Base-by-base conservation (phyloP, 768 basidiomycete species). In the Lyophyllum semitale region DNA sequence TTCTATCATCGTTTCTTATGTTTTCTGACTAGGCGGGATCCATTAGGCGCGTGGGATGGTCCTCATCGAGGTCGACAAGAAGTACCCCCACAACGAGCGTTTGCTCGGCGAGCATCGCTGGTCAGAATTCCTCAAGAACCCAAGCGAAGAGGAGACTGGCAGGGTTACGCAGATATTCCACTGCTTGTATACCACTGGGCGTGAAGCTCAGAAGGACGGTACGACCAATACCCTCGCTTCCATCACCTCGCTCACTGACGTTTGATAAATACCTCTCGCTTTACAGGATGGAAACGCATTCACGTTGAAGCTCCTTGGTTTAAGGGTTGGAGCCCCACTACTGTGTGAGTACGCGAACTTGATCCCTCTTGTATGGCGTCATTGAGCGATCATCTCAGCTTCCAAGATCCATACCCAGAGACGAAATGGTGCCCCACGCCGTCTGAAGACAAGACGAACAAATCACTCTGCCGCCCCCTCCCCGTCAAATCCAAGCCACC, bases 81-180 rank as follows among this genome's bases (percentile, higher is more conserved):
- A 61, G 3, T 77, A 70, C 47, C 60, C 59, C 17, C 62, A 72
- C 41, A 68, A 71, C 17, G 66, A 72, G 22, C 62, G 63, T 13
- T 59, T 84, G 13, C 66, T 84, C 1, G 83, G 82, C 51, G 80
- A 81, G 59, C 83, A 84, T 57, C 69, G 71, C 15, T 83, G 81
- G 81, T 51, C 49, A 18, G 71, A 79, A 27, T 76, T 83, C 49
- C 65, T 84, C 17, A 71, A 65, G 57, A 68, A 72, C 5, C 77
- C 79, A 1, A 64, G 48, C 5, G 55, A 55, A 0, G 73, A 79
- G 30, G 79, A 83, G 59, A 59, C 60, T 15, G 66, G 63, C 0
- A 61, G 72, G 26, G 67, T 71, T 8, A 72, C 73, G 9, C 66
- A 73, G 64, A 71, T 82, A 17, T 84, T 76, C 49, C 76, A 78